Percentiles rank a stretch among this genome's conserved stretches.
These are phyloP conservation scores for Chenopodium formosanum DNA, from an alignment of 148 eudicot species.

Conservation along the genomic window DNA sequence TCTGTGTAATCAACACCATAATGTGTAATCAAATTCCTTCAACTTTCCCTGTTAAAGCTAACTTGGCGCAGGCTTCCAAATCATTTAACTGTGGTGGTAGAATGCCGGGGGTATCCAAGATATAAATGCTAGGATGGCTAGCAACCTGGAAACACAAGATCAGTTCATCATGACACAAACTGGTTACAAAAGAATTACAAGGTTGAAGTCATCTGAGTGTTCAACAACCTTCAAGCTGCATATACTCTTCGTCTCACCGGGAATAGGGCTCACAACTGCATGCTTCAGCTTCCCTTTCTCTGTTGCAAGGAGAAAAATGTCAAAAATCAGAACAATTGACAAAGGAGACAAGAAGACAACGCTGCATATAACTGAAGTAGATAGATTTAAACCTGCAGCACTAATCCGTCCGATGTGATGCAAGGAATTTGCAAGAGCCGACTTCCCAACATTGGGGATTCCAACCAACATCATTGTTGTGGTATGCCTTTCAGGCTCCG, in stretches of 20 bases:
- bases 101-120: conserved; percentile 87
- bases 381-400: conserved; percentile 50
- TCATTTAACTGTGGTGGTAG: conserved; percentile 59
- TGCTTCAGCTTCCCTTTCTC: conserved; percentile 66
- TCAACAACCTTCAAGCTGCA: conserved; percentile 72
- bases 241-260: conserved; percentile 79
- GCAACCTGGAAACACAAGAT: conserved; percentile 53
- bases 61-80: conserved; percentile 53
- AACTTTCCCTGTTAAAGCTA: conserved; percentile 74
- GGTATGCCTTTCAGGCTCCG: conserved; percentile 41
- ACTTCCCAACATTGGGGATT: conserved; percentile 84
- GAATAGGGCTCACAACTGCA: conserved; percentile 65
- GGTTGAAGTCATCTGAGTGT: background rate
- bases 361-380: background rate
- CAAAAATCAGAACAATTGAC: background rate
- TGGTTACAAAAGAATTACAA: background rate
- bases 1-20: too few species aligned
- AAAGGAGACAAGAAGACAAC: background rate
- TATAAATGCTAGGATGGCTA: conserved; percentile 86
- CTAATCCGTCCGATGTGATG: conserved; percentile 81
- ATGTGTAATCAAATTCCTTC: too few species aligned
- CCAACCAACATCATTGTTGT: conserved; percentile 62
- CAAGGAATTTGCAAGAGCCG: conserved; percentile 78
- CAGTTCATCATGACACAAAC: background rate
- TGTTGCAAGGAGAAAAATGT: conserved; percentile 24